Conservation (phyloP, 2,329 filamentous ascomycete species). For the Helotiales sp. region DNA sequence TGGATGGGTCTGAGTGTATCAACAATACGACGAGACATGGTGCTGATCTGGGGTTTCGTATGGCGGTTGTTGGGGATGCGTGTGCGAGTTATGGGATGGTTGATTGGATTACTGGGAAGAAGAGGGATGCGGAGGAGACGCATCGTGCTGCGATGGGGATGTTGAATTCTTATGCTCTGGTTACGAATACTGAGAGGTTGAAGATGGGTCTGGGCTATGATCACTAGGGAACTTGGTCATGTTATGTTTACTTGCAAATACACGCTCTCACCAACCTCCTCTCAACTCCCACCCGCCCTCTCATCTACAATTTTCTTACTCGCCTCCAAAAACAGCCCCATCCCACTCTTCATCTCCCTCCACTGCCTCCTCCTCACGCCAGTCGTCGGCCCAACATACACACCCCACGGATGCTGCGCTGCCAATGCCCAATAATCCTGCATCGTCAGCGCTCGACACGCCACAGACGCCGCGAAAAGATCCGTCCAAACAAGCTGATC, state of each 20-base stretch:
- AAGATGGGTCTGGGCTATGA: background rate
- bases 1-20: slow-evolving; percentile 35
- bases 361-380: slow-evolving; percentile 31
- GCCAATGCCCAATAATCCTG: slow-evolving; percentile 26
- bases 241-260: background rate
- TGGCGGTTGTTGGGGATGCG: slow-evolving; percentile 35
- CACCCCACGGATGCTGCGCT: slow-evolving; percentile 31
- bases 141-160: slow-evolving; percentile 32
- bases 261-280: background rate
- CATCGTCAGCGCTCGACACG: background rate
- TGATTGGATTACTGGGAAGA: slow-evolving; percentile 23
- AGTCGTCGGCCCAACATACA: slow-evolving; percentile 34
- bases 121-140: slow-evolving; percentile 26
- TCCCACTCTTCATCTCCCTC: slow-evolving; percentile 28
- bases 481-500: slow-evolving; percentile 32
- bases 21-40: slow-evolving; percentile 34
- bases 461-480: slow-evolving; percentile 21
- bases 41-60: slow-evolving; percentile 32
- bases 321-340: slow-evolving; percentile 15
- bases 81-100: slow-evolving; percentile 33
- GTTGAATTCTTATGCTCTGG: slow-evolving; percentile 21
- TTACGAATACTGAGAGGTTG: slow-evolving; percentile 14
- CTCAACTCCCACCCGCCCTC: background rate
- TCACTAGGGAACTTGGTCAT: background rate
- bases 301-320: slow-evolving; percentile 2